Evolutionary conservation across 2,329 filamentous ascomycete species (phyloP), one percentile per base, ranked within the genome.

Genomic region (Dryadomyces quercus-mongolicae): DNA sequence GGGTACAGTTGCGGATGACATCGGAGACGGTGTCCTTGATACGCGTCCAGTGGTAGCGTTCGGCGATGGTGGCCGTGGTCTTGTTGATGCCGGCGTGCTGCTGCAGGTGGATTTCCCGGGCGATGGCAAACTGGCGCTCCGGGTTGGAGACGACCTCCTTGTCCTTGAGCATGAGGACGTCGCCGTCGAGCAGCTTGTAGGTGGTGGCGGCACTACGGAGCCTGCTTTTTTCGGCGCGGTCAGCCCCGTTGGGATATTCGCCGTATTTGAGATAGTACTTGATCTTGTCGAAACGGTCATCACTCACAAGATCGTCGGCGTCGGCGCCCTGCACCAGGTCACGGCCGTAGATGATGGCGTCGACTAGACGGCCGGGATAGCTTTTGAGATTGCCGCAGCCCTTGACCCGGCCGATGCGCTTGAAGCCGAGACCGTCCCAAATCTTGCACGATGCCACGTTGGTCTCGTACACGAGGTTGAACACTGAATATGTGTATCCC

Each of bases 201-300:
- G 97, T 92, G 20, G 90, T 95, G 44, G 91, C 91, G 49, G 92
- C 91, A 69, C 88, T 95, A 62, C 93, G 82, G 55, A 98, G 81
- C 62, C 92, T 86, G 71, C 86, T 92, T 79, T 97, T 97, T 70
- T 97, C 93, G 55, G 91, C 91, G 56, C 92, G 82, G 74, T 96
- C 90, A 65, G 92, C 91, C 58, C 91, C 92, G 63, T 85, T 84
- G 56, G 93, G 93, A 68, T 98, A 97, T 68, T 91, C 89, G 65
- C 85, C 86, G 68, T 91, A 89, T 71, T 95, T 94, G 65, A 97
- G 82, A 71, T 97, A 97, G 75, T 88, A 97, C 65, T 91, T 86
- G 67, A 97, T 97, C 76, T 96, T 96, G 75, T 96, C 92, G 75
- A 97, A 97, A 62, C 93, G 88, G 73, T 96, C 91, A 74, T 96